A percentile compares a stretch with the other conserved stretches of the same genome.
Conservation (phyloP, 306 rosid genomes). For the Citrullus mucosospermus region DNA sequence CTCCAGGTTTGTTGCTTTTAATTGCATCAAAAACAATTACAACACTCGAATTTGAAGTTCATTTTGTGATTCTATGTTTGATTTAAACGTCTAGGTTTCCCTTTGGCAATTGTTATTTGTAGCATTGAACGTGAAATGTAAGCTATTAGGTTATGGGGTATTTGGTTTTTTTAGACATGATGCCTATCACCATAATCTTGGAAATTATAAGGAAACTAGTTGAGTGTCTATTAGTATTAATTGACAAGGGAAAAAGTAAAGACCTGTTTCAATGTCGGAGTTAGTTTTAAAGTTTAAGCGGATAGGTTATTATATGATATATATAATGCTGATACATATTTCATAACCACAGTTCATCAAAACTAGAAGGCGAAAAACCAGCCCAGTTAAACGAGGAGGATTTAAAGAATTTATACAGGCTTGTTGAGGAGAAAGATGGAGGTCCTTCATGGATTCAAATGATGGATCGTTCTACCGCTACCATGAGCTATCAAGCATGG, state of each 20-base stretch:
- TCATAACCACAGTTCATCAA: slow-evolving; percentile 20
- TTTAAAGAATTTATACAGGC: slow-evolving; percentile 32
- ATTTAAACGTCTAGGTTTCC: neutral
- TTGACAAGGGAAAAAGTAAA: neutral
- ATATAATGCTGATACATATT: neutral
- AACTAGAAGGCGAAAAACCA: slow-evolving; percentile 20
- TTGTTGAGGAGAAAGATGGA: slow-evolving; percentile 60
- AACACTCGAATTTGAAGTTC: neutral
- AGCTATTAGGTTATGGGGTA: neutral
- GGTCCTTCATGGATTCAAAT: slow-evolving; percentile 91
- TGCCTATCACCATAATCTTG: neutral
- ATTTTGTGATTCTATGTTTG: neutral
- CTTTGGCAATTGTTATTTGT: neutral
- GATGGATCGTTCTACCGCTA: slow-evolving; percentile 84
- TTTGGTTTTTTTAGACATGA: neutral
- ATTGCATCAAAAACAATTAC: neutral
- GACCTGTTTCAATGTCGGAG: neutral
- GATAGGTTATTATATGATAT: neutral
- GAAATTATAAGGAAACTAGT: neutral
- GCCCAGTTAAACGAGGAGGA: slow-evolving; percentile 24
- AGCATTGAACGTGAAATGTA: neutral
- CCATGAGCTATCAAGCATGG: slow-evolving; percentile 73
- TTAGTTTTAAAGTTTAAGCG: neutral
- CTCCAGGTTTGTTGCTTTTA: slow-evolving; percentile 34
- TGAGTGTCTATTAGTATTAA: neutral